Conservation (phyloP, 441 rosid genomes). For the Aleurites moluccanus region DNA sequence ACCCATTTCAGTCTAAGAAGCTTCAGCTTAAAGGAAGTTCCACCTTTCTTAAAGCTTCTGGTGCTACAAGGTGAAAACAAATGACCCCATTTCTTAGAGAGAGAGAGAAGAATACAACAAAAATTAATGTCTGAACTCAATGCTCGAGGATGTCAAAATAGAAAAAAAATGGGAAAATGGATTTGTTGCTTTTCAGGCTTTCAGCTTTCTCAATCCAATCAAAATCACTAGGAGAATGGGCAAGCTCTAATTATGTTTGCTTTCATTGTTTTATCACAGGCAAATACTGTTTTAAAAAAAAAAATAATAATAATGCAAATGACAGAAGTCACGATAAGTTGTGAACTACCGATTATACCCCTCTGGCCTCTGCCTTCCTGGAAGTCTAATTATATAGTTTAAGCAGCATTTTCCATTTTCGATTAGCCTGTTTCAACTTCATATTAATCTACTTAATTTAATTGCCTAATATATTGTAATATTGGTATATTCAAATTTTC, state of each 20-base stretch:
- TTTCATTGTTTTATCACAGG: slow-evolving; percentile 24
- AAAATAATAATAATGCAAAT: slow-evolving; percentile 11
- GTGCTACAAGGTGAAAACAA: slow-evolving; percentile 37
- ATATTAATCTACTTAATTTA: neutral
- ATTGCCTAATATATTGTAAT: neutral
- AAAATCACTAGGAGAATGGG: slow-evolving; percentile 23
- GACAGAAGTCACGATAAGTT: slow-evolving; percentile 25
- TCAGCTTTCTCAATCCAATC: slow-evolving; percentile 26
- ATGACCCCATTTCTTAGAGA: slow-evolving; percentile 35
- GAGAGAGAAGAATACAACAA: slow-evolving; percentile 7
- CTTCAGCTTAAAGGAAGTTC: slow-evolving; percentile 38
- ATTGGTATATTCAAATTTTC: neutral
- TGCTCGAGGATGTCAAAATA: slow-evolving; percentile 9
- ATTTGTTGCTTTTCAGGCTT: slow-evolving; percentile 15
- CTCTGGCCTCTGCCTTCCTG: neutral
- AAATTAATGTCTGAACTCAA: slow-evolving; percentile 19
- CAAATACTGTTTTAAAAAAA: neutral
- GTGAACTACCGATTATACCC: slow-evolving; percentile 38
- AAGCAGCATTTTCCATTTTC: too few species aligned
- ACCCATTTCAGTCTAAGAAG: slow-evolving; percentile 53
- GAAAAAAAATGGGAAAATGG: slow-evolving; percentile 15
- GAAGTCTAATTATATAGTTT: too few species aligned
- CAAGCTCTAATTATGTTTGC: slow-evolving; percentile 19
- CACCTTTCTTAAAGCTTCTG: slow-evolving; percentile 18
- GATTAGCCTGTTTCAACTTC: too few species aligned